phyloP scores from a whole-genome alignment of 176 grass and related monocot species.

The Melocanna baccifera region DNA sequence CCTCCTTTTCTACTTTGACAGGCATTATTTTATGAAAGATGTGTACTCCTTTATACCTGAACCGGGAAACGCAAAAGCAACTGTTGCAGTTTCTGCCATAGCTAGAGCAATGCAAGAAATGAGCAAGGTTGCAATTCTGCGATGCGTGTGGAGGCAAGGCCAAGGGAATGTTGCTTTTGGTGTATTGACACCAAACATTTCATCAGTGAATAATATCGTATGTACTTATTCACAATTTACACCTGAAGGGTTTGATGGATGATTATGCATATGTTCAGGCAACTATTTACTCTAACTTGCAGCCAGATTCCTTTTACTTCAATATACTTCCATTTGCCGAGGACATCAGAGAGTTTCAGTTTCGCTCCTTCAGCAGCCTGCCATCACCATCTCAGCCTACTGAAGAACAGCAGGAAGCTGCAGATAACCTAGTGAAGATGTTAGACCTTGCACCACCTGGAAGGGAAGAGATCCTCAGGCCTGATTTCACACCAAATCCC shows the following conservation, averaged over 20 bases:
- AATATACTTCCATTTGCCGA: constrained; percentile 93
- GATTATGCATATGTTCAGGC: constrained; percentile 23
- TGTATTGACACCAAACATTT: constrained; percentile 82
- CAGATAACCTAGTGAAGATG: constrained; percentile 87
- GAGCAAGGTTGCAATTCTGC: constrained; percentile 76
- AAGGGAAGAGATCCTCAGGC: constrained; percentile 67
- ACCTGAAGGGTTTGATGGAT: background rate
- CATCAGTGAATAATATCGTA: constrained; percentile 72
- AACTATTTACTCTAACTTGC: constrained; percentile 22
- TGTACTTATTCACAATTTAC: constrained; percentile 17
- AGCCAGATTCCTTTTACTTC: constrained; percentile 95
- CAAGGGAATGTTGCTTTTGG: constrained; percentile 82
- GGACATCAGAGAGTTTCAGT: constrained; percentile 84
- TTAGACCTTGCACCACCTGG: constrained; percentile 75
- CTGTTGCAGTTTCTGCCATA: constrained; percentile 65
- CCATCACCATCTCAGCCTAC: constrained; percentile 63
- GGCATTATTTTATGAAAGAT: constrained; percentile 92
- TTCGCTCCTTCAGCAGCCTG: constrained; percentile 67
- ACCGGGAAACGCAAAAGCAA: constrained; percentile 72
- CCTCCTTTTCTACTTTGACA: constrained; percentile 35
- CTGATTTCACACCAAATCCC: constrained; percentile 90
- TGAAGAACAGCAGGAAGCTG: constrained; percentile 75
- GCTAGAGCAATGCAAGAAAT: constrained; percentile 80
- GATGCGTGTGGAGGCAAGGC: constrained; percentile 81
- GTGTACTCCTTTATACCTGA: constrained; percentile 81